Evolutionary conservation across 208 protist species (phyloP).

Genomic region (Borovskyia barvae): DNA sequence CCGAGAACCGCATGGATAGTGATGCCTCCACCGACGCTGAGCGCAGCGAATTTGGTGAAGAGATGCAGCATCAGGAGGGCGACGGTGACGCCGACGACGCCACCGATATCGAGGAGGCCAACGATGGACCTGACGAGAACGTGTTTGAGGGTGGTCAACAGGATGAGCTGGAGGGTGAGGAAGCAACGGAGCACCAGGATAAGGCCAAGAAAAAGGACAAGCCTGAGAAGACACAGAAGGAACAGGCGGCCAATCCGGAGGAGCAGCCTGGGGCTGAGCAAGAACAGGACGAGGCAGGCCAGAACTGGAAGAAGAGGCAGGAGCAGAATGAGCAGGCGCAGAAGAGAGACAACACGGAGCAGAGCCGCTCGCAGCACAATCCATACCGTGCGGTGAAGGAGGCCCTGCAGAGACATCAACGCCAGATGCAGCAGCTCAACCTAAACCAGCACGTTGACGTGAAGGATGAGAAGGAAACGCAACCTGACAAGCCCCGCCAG

Average conservation of each 20-base stretch:
- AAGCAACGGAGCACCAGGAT: slow-evolving; percentile 63
- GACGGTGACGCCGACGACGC: slow-evolving; percentile 25
- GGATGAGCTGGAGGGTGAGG: slow-evolving; percentile 79
- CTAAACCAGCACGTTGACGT: slow-evolving; percentile 76
- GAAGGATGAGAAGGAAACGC: slow-evolving; percentile 58
- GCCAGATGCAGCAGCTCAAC: slow-evolving; percentile 77
- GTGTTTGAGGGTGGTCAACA: slow-evolving; percentile 79
- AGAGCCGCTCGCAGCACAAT: slow-evolving; percentile 72
- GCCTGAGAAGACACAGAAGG: slow-evolving; percentile 29
- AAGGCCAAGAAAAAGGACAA: slow-evolving; percentile 61
- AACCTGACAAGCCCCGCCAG: slow-evolving; percentile 28
- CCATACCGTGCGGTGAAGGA: slow-evolving; percentile 88
- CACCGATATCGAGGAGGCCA: slow-evolving; percentile 37
- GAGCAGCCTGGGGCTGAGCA: slow-evolving; percentile 74
- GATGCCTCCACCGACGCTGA: slow-evolving; percentile 33
- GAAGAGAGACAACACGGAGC: slow-evolving; percentile 75
- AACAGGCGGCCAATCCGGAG: slow-evolving; percentile 64
- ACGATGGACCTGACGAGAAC: slow-evolving; percentile 70
- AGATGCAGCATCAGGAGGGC: slow-evolving; percentile 29
- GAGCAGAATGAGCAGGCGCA: slow-evolving; percentile 69
- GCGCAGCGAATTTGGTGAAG: slow-evolving; percentile 35
- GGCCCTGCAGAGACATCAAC: slow-evolving; percentile 79
- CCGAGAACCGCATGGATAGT: slow-evolving; percentile 47
- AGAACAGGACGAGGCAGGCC: slow-evolving; percentile 78
- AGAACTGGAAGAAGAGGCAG: slow-evolving; percentile 79